Evolutionary conservation across 192 early-diverging fungal genomes (phyloP), one percentile per base, ranked within the genome.

Genomic region (Spizellomyces punctatus): DNA sequence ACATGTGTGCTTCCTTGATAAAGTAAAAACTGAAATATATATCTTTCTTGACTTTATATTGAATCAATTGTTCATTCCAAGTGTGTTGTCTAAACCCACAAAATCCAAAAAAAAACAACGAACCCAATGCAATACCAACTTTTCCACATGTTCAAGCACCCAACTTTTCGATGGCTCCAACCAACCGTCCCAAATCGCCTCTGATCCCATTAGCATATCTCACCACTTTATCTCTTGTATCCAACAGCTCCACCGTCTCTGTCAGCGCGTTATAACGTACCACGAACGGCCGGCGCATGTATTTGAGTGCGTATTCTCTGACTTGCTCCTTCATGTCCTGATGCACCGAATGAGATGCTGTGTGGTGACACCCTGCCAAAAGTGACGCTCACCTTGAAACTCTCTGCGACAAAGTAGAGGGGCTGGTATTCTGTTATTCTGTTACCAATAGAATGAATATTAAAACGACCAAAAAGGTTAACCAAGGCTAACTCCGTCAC

Each of bases 251-350:
- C 67, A 98, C 89, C 10, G 86, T 85, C 80, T 98, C 88, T 8
- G 96, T 96, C 68, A 91, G 88, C 12, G 96, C 88, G 75, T 96
- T 93, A 86, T 98, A 96, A 45, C 91, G 88, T 47, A 95, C 90
- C 50, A 90, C 89, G 84, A 96, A 98, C 17, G 95, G 94, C 6
- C 96, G 89, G 27, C 89, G 81, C 78, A 93, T 83, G 6, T 76
- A 79, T 17, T 82, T 75, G 67, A 59, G 16, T 48, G 94, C 92
- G 78, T 91, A 95, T 66, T 94, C 91, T 43, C 52, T 16, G 57
- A 98, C 89, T 72, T 95, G 89, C 67, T 90, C 87, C 77, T 95
- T 95, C 42, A 95, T 94, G 77, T 94, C 93, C 27, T 36, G 3
- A 36, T 36, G 27, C 3, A 36, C 27, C 27, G 27, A 36, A 36